phyloP scores from a whole-genome alignment of 345 rosid species.

The Erysimum cheiranthoides region DNA sequence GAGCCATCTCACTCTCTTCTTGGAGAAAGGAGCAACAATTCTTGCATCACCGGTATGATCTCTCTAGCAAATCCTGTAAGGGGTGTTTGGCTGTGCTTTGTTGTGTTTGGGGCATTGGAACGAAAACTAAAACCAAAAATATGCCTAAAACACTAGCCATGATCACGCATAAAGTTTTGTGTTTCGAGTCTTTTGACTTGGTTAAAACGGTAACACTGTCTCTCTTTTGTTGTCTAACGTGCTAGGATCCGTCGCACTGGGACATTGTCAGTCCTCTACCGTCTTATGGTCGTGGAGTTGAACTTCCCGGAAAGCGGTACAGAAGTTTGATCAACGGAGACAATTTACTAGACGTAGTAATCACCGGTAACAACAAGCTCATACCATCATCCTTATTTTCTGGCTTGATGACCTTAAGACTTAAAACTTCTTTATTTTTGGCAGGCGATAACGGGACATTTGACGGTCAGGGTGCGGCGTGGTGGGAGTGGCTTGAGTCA shows the following conservation, averaged over 20 bases:
- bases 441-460: constrained; percentile 89
- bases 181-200: background rate
- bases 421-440: background rate
- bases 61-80: background rate
- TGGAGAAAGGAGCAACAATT: constrained; percentile 86
- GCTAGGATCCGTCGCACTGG: constrained; percentile 84
- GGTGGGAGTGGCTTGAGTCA: constrained; percentile 83
- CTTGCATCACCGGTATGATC: constrained; percentile 85
- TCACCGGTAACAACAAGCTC: constrained; percentile 61
- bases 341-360: constrained; percentile 71
- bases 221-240: constrained; percentile 24
- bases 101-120: background rate
- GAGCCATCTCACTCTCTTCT: constrained; percentile 92
- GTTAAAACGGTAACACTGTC: constrained; percentile 12
- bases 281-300: constrained; percentile 87
- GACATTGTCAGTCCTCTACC: constrained; percentile 81
- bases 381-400: background rate
- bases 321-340: constrained; percentile 86
- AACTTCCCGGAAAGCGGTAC: constrained; percentile 78
- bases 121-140: background rate
- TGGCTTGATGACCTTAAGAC: background rate
- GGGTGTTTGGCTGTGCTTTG: background rate
- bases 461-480: constrained; percentile 86
- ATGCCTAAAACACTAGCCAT: background rate
- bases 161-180: background rate